Percentiles rank a stretch among this genome's conserved stretches.
phyloP scores from a whole-genome alignment of 2,329 filamentous ascomycete species.

The Remersonia thermophila region DNA sequence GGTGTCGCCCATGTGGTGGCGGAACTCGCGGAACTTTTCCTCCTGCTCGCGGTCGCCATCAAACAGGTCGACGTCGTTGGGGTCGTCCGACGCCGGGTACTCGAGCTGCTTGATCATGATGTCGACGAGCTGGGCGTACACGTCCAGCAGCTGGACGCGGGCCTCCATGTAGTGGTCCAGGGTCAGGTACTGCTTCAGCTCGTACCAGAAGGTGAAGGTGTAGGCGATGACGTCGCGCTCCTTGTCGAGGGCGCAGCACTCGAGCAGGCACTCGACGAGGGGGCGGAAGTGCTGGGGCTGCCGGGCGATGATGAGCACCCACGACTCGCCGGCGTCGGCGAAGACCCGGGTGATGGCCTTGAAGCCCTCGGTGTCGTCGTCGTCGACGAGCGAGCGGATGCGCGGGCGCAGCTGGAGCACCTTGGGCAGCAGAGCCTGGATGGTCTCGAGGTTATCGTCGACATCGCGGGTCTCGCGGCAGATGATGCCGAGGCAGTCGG shows the following conservation, averaged over 20 bases:
- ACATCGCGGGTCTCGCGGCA: slow-evolving; percentile 88
- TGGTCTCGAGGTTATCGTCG: slow-evolving; percentile 73
- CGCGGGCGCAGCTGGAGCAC: slow-evolving; percentile 65
- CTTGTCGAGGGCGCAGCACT: slow-evolving; percentile 76
- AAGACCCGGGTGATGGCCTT: slow-evolving; percentile 85
- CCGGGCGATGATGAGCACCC: slow-evolving; percentile 83
- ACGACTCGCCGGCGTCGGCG: slow-evolving; percentile 83
- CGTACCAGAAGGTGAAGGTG: slow-evolving; percentile 97
- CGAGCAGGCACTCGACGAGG: slow-evolving; percentile 81
- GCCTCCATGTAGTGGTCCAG: slow-evolving; percentile 81
- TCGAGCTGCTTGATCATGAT: slow-evolving; percentile 84
- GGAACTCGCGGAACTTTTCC: slow-evolving; percentile 92
- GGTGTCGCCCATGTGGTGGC: slow-evolving; percentile 94
- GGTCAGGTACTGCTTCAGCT: slow-evolving; percentile 91
- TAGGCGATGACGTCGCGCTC: slow-evolving; percentile 85
- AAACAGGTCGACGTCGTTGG: slow-evolving; percentile 72
- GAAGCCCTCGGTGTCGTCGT: slow-evolving; percentile 75
- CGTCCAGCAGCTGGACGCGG: slow-evolving; percentile 60
- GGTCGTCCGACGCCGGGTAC: slow-evolving; percentile 65
- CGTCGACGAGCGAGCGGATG: slow-evolving; percentile 60
- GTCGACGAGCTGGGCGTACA: slow-evolving; percentile 84
- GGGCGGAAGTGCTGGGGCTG: slow-evolving; percentile 69
- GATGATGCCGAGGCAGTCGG: slow-evolving; percentile 86
- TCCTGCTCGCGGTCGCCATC: slow-evolving; percentile 92
- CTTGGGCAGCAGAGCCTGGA: slow-evolving; percentile 70